phyloP scores from a whole-genome alignment of 2,329 filamentous ascomycete genomes.

The Xylariaceae sp. region DNA sequence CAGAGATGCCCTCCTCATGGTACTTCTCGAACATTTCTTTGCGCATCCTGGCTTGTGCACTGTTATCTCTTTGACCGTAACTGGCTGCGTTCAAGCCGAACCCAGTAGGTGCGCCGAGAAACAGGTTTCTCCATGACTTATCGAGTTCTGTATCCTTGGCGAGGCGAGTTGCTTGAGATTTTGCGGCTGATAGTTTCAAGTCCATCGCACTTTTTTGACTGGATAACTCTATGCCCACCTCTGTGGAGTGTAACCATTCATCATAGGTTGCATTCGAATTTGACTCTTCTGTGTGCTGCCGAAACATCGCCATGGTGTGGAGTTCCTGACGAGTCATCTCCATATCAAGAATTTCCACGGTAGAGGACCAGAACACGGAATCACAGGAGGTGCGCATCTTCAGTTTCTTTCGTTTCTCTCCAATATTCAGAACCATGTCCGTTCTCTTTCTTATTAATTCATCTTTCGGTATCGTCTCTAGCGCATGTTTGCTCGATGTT shows the following conservation, averaged over 20 bases:
- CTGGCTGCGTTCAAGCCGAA: neutral
- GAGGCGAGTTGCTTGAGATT: slow-evolving; percentile 3
- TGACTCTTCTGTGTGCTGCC: neutral
- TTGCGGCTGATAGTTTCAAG: slow-evolving; percentile 1
- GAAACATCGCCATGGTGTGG: neutral
- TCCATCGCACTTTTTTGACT: neutral
- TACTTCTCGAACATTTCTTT: neutral
- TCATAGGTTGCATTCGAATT: neutral
- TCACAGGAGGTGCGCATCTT: neutral
- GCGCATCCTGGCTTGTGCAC: neutral
- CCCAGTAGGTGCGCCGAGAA: slow-evolving; percentile 2
- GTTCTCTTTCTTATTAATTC: no score
- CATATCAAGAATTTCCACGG: slow-evolving; percentile 3
- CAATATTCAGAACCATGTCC: no score
- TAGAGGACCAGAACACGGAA: neutral
- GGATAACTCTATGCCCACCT: neutral
- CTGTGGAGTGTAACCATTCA: neutral
- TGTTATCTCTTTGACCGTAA: neutral
- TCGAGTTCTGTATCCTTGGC: neutral
- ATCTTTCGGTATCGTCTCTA: no score
- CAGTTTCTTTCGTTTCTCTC: no score
- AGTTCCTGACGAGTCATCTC: slow-evolving; percentile 4
- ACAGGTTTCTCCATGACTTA: slow-evolving; percentile 3
- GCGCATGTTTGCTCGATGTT: no score
- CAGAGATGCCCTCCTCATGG: neutral